These are phyloP conservation scores for Coemansia sp. DNA, from an alignment of 192 early-diverging fungal genomes.

Conservation along the genomic window DNA sequence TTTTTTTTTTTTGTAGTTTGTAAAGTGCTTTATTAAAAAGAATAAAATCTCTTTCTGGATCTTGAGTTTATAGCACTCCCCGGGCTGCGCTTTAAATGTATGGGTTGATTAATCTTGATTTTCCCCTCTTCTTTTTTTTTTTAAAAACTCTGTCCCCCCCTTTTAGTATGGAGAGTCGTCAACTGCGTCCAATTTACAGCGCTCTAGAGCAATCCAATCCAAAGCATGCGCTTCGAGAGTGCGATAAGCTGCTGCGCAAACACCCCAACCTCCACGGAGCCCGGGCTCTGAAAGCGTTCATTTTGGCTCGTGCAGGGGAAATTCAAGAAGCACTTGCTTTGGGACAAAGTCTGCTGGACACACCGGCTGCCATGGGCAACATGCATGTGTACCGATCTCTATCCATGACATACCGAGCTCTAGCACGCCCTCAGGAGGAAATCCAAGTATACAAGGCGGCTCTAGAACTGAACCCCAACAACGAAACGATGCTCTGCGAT, in stretches of 20 bases:
- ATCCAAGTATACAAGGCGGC: constrained; percentile 77
- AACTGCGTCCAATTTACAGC: constrained; percentile 38
- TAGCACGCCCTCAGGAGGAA: constrained; percentile 52
- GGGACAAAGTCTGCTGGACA: constrained; percentile 59
- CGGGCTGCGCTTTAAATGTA: too few relatives aligned
- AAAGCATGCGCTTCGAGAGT: constrained; percentile 21
- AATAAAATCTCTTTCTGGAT: too few relatives aligned
- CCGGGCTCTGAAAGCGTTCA: constrained; percentile 73
- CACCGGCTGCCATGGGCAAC: constrained; percentile 19
- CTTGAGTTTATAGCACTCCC: too few relatives aligned
- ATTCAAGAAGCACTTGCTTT: constrained; percentile 62
- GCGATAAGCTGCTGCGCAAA: constrained; percentile 32
- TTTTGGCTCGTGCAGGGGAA: constrained; percentile 62
- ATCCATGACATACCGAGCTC: constrained; percentile 18
- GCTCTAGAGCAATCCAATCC: constrained; percentile 28
- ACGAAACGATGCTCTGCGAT: constrained; percentile 71
- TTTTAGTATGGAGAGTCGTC: constrained; percentile 25
- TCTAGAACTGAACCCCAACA: constrained; percentile 52
- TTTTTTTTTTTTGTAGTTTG: background rate
- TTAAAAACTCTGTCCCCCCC: background rate
- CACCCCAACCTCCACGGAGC: constrained; percentile 37
- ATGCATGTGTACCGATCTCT: constrained; percentile 33
- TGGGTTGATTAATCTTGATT: too few relatives aligned
- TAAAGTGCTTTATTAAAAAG: background rate
- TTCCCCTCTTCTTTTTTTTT: background rate